Percentiles rank a stretch among this genome's conserved stretches.
phyloP scores from a whole-genome alignment of 306 rosid genomes.

The Cucurbita argyrosperma region DNA sequence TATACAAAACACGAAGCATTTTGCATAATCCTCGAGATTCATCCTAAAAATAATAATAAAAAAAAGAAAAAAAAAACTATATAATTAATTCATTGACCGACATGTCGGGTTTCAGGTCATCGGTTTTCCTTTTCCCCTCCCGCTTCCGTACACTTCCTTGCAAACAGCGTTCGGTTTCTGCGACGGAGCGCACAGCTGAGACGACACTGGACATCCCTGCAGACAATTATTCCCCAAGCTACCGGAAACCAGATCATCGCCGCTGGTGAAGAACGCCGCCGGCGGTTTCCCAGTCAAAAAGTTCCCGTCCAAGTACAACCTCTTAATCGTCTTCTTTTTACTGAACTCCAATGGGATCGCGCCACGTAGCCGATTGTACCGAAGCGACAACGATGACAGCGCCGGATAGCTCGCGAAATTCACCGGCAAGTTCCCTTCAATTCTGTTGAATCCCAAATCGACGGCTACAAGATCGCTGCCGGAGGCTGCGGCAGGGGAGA shows the following conservation, averaged over 20 bases:
- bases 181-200: conserved; percentile 53
- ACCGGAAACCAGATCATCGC: conserved; percentile 28
- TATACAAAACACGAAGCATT: no score
- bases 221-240: conserved; percentile 88
- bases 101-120: conserved; percentile 16
- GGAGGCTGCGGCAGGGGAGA: conserved; percentile 9
- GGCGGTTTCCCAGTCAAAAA: conserved; percentile 70
- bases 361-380: conserved; percentile 68
- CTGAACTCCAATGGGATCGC: conserved; percentile 52
- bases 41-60: background rate
- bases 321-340: conserved; percentile 27
- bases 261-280: conserved; percentile 26
- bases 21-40: background rate
- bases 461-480: conserved; percentile 56
- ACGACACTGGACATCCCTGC: conserved; percentile 47
- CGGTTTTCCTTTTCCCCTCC: conserved; percentile 29
- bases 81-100: conserved; percentile 12
- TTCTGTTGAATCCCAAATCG: conserved; percentile 60
- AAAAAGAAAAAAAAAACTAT: background rate
- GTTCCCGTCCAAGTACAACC: conserved; percentile 70
- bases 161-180: conserved; percentile 66
- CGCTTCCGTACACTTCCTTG: conserved; percentile 33
- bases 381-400: conserved; percentile 52
- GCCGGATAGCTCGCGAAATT: conserved; percentile 38
- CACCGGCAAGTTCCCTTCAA: conserved; percentile 52